Evolutionary conservation across 225 moss, liverwort and hornwort genomes (phyloP), one percentile per base, ranked within the genome.

Genomic region (Pseudisothecium myosuroides): DNA sequence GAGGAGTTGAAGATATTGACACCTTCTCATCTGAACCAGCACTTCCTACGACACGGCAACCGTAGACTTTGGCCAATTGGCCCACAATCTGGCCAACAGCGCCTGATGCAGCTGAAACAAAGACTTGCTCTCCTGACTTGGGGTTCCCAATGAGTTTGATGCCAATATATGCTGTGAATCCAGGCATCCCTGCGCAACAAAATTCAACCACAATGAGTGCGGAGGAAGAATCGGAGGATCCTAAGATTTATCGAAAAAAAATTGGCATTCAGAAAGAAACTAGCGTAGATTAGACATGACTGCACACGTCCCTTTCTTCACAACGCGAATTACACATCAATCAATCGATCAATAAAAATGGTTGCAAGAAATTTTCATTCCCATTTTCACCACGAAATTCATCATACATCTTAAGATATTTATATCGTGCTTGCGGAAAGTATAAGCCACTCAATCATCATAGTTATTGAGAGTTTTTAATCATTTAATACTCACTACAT

Each of bases 41-140:
- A 71, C 91, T 92, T 72, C 90, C 91, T 21, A 93, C 87, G 37
- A 80, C 91, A 65, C 87, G 90, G 34, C 93, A 92, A 22, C 93
- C 91, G 9, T 89, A 93, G 21, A 85, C 69, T 90, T 89, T 93
- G 63, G 97, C 96, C 65, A 95, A 89, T 95, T 97, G 97, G 49
- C 96, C 97, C 87, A 96, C 95, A 88, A 97, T 89, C 89, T 97
- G 95, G 63, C 97, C 96, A 28, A 97, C 97, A 31, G 93, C 96
- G 21, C 95, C 96, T 7, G 95, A 85, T 49, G 96, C 95, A 49
- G 96, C 97, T 11, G 93, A 92, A 34, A 96, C 95, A 69, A 94
- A 96, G 20, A 97, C 95, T 67, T 96, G 92, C 28, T 97, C 96
- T 22, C 96, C 95, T 47, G 88, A 39, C 90, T 96, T 96, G n/a